Percentiles rank a stretch among this genome's conserved stretches.
phyloP scores from a whole-genome alignment of 2,329 filamentous ascomycete genomes.

The Cytospora chrysosperma region DNA sequence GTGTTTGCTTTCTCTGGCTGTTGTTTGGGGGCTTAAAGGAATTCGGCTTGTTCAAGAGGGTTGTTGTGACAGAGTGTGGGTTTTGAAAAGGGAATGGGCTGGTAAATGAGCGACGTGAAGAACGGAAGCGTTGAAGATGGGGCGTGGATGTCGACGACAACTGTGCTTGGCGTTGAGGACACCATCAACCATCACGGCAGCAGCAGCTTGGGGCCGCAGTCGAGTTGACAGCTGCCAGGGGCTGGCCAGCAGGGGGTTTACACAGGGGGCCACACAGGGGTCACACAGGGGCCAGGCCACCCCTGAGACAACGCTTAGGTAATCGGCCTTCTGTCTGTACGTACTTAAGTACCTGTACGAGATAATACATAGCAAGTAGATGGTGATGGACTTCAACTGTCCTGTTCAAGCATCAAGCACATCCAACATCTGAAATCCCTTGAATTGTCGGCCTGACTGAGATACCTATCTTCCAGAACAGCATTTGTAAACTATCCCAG shows the following conservation, averaged over 20 bases:
- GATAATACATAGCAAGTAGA: background rate
- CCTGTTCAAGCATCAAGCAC: too few relatives aligned
- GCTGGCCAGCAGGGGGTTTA: background rate
- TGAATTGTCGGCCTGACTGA: too few relatives aligned
- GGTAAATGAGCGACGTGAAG: constrained; percentile 23
- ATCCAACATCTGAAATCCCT: too few relatives aligned
- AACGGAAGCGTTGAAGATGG: background rate
- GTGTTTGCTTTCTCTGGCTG: background rate
- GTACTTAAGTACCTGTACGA: background rate
- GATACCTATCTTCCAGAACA: too few relatives aligned
- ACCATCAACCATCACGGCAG: constrained; percentile 18
- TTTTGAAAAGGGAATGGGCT: background rate
- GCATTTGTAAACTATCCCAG: too few relatives aligned
- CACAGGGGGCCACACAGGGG: background rate
- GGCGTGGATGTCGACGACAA: background rate
- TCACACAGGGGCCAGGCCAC: background rate
- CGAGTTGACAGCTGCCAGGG: background rate
- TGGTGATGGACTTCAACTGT: too few relatives aligned
- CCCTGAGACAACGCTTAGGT: background rate
- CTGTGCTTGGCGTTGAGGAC: constrained; percentile 9
- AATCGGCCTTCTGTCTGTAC: background rate
- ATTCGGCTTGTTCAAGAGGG: background rate
- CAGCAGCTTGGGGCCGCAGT: background rate
- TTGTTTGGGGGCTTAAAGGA: background rate
- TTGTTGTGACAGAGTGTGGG: background rate